These are phyloP conservation scores for Melanomma pulvis-pyrius DNA, from an alignment of 495 filamentous ascomycete genomes.

Conservation along the genomic window DNA sequence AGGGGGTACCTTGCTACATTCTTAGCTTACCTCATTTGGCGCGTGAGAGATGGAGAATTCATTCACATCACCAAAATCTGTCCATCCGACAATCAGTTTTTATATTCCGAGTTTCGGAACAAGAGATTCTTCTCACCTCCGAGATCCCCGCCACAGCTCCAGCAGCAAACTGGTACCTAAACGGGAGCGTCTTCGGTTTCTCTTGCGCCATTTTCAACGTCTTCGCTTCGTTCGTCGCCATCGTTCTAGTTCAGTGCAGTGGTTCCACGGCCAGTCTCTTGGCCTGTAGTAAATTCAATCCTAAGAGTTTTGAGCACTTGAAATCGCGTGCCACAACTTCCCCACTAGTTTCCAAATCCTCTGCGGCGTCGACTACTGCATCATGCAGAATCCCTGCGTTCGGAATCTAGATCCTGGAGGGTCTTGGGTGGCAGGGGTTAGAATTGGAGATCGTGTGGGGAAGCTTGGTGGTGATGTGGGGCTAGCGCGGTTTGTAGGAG, in stretches of 20 bases:
- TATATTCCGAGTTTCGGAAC: background rate
- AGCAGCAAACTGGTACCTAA: constrained; percentile 34
- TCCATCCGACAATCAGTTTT: background rate
- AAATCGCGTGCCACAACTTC: constrained; percentile 5
- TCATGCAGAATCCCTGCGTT: constrained; percentile 7
- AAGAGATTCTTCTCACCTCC: constrained; percentile 9
- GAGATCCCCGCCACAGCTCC: constrained; percentile 34
- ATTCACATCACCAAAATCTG: constrained; percentile 33
- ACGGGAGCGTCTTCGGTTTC: constrained; percentile 19
- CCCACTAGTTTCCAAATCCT: constrained; percentile 9
- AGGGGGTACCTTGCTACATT: constrained; percentile 36
- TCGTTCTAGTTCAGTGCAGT: background rate
- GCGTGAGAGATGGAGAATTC: background rate
- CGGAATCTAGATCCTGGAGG: constrained; percentile 4
- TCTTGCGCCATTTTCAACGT: background rate
- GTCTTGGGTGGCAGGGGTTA: constrained; percentile 7
- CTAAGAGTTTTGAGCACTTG: background rate
- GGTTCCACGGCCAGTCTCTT: background rate
- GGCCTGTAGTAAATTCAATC: background rate
- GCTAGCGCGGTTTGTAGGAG: constrained; percentile 20
- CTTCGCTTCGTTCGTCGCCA: constrained; percentile 2
- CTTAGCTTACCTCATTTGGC: background rate
- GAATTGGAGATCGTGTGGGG: constrained; percentile 19
- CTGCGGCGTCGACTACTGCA: background rate
- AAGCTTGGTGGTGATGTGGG: constrained; percentile 22